Conservation (phyloP, 805 yeast species). For the Priceomyces medius region DNA sequence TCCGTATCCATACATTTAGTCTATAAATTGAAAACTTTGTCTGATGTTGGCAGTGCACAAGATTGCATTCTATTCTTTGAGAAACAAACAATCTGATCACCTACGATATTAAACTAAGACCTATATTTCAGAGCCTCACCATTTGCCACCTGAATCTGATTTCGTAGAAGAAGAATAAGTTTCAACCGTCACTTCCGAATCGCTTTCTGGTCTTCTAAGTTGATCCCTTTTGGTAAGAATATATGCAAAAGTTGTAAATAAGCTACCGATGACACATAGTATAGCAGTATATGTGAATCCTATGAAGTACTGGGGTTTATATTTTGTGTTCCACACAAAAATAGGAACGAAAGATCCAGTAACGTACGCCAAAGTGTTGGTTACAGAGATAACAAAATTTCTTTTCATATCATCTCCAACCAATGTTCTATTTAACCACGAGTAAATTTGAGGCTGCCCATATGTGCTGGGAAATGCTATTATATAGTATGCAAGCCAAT, state of each 20-base stretch:
- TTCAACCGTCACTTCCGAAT: no score
- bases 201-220: no score
- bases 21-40: no score
- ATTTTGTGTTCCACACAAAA: conserved; percentile 38
- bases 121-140: no score
- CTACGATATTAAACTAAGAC: no score
- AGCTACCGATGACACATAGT: conserved; percentile 28
- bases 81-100: no score
- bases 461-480: conserved; percentile 47
- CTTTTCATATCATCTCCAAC: conserved; percentile 43
- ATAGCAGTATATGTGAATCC: conserved; percentile 38
- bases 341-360: conserved; percentile 41
- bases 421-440: conserved; percentile 54
- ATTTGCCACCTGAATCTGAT: no score
- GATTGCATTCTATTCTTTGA: no score
- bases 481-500: conserved; percentile 51
- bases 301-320: conserved; percentile 29
- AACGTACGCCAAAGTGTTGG: conserved; percentile 40
- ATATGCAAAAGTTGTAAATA: conserved; percentile 26
- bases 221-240: conserved; percentile 26
- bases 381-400: conserved; percentile 36
- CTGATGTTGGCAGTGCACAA: no score
- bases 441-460: conserved; percentile 57
- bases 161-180: no score
- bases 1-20: no score